Base-by-base conservation (phyloP, 495 filamentous ascomycete genomes). In the Podospora fimiseda region DNA sequence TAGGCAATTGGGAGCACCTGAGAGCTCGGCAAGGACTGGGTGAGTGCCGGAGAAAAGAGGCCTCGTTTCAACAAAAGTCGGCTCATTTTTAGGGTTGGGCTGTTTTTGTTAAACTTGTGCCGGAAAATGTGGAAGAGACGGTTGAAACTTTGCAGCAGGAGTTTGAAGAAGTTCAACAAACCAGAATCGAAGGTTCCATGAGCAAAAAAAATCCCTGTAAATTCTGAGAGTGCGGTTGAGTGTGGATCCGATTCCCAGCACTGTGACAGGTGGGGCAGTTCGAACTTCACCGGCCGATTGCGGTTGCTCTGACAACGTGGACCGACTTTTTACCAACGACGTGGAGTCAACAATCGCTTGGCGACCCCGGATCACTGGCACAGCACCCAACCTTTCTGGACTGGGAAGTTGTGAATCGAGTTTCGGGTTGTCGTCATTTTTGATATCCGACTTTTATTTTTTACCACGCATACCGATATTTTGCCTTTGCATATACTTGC, bases 261-360 rank as follows among this genome's bases (percentile, higher is more conserved):
- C 27, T 33, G 27, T 11, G 27, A 11, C 27, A 33, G 27, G 27
- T 33, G 27, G 27, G 27, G 27, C 11, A 6, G 27, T 11, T 33
- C 27, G 11, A 6, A 5, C 27, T n/a, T n/a, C n/a, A 49, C 18
- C 4, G 9, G 9, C 9, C 13, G 13, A 3, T 14, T 20, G 19
- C 24, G 14, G 56, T 58, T 58, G 45, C 52, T 43, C 14, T 18
- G 57, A 22, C 57, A 59, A 55, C 57, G 5, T 14, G 9, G 16
- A 33, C 44, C 38, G 52, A 49, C 36, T 37, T 43, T 47, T 43
- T 43, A 9, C 46, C 27, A 33, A 33, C 27, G 27, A 33, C 49
- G 30, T 40, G 23, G 20, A 56, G 48, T 56, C 57, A 60, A 56
- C 48, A 56, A 55, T 53, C 43, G 7, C 30, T 42, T 47, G 44